Base-by-base conservation (phyloP, 192 early-diverging fungal species). In the Dissophora ornata region DNA sequence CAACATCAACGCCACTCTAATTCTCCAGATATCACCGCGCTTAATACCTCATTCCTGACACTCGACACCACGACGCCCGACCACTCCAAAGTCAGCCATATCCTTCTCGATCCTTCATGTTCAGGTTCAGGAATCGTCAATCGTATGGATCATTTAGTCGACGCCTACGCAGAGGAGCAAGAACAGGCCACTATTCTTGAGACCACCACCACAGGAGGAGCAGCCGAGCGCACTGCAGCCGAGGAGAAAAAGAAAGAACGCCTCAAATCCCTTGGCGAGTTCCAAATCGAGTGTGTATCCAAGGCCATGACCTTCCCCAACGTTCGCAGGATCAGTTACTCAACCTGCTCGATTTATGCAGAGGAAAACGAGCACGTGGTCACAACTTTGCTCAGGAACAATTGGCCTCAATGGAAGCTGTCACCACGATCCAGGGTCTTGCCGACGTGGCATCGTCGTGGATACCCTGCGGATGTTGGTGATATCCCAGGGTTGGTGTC, bases 281-380 rank as follows among this genome's bases (percentile, higher is more conserved):
- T 99, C 66, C 97, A 99, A 69, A 66, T 83, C 30, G 82, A 86
- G 10, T 86, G 90, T 8, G 79, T 99, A 11, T 62, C 91, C 60
- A 97, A 99, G 65, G 95, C 95, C 13, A 87, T 95, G 82, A 88
- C 85, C 41, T 95, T 98, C 70, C 95, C 94, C 2, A 83, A 80
- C 7, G 91, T 94, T n/a, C 88, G 93, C 53, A 86, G 87, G 60
- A 85, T 99, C 21, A 89, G 90, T 11, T 99, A 99, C 70, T 99
- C 97, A 36, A 99, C 97, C 2, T 99, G 97, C 75, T 99, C 97
- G 7, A 90, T 96, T 46, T 92, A 98, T 69, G 82, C 82, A 0
- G 83, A 90, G 75, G 97, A 99, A 69, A 98, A 99, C 82, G 97
- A 99, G 65, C 89, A 90, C 9, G 97, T 99, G 1, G 95, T 98